Percentiles rank a stretch among this genome's conserved stretches.
phyloP scores from a whole-genome alignment of 225 moss, liverwort and hornwort species.

The Physcomitrium patens region DNA sequence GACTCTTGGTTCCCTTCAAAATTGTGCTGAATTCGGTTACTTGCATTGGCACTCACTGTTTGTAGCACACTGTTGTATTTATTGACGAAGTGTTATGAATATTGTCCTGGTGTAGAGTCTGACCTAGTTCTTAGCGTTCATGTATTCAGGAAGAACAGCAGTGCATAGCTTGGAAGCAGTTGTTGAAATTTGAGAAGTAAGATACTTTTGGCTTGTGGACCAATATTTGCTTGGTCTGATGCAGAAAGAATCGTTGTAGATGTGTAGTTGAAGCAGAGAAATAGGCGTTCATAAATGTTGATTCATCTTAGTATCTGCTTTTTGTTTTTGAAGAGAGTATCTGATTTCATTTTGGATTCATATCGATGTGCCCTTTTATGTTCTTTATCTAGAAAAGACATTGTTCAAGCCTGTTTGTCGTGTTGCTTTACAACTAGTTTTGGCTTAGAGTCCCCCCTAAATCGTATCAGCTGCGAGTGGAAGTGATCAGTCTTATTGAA shows the following conservation, averaged over 20 bases:
- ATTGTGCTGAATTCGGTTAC: constrained; percentile 18
- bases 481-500: constrained; percentile 18
- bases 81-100: neutral
- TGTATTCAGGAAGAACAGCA: constrained; percentile 74
- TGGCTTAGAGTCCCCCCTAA: neutral
- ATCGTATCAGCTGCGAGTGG: neutral
- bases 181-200: constrained; percentile 78
- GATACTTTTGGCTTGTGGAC: constrained; percentile 24
- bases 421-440: neutral
- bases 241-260: neutral
- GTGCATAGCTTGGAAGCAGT: constrained; percentile 79
- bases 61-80: neutral
- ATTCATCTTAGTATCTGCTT: constrained; percentile 9
- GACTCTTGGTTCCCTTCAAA: constrained; percentile 16
- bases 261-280: neutral
- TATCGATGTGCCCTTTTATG: neutral
- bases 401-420: neutral
- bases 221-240: neutral
- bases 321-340: constrained; percentile 3
- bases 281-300: neutral
- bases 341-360: neutral
- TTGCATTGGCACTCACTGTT: neutral
- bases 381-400: neutral
- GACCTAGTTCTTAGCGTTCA: constrained; percentile 30
- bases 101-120: constrained; percentile 12